Evolutionary conservation across 73 alveolate genomes (phyloP).

Genomic region (Paramecium biaurelia): DNA sequence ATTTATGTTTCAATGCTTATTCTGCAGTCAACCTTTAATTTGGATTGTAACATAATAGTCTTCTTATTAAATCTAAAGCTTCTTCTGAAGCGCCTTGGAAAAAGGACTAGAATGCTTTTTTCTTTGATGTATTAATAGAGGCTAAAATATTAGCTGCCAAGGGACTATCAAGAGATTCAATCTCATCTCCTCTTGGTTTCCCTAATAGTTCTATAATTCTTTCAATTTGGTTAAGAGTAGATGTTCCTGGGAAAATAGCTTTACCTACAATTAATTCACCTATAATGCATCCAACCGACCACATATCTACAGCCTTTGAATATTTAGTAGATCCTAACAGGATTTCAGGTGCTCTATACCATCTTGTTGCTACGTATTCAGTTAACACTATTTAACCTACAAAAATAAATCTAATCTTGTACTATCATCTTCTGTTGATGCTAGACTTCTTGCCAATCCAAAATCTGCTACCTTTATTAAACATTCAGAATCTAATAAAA

Average conservation of each 20-base stretch:
- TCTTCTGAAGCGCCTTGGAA: constrained; percentile 82
- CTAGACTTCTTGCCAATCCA: constrained; percentile 89
- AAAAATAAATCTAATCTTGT: background rate
- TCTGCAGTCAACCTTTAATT: constrained; percentile 78
- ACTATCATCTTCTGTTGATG: constrained; percentile 76
- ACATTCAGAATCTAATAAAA: constrained; percentile 87
- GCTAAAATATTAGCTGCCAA: constrained; percentile 78
- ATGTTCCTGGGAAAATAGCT: constrained; percentile 85
- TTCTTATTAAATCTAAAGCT: constrained; percentile 75
- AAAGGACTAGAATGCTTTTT: constrained; percentile 67
- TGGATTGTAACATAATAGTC: constrained; percentile 74
- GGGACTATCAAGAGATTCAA: constrained; percentile 75
- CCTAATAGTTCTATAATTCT: constrained; percentile 81
- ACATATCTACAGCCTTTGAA: constrained; percentile 92
- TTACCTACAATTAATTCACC: constrained; percentile 83
- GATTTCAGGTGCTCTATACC: constrained; percentile 96
- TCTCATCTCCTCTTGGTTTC: constrained; percentile 79
- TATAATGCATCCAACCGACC: constrained; percentile 93
- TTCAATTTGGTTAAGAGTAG: constrained; percentile 77
- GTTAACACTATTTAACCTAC: constrained; percentile 75
- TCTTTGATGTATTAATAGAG: constrained; percentile 68
- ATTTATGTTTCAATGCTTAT: constrained; percentile 82
- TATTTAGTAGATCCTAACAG: constrained; percentile 87
- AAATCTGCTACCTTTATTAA: constrained; percentile 87
- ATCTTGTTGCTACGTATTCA: constrained; percentile 95